A percentile compares a stretch with the other conserved stretches of the same genome.
Evolutionary conservation across 2,329 filamentous ascomycete species (phyloP).

Genomic region (Fonsecaea monophora): DNA sequence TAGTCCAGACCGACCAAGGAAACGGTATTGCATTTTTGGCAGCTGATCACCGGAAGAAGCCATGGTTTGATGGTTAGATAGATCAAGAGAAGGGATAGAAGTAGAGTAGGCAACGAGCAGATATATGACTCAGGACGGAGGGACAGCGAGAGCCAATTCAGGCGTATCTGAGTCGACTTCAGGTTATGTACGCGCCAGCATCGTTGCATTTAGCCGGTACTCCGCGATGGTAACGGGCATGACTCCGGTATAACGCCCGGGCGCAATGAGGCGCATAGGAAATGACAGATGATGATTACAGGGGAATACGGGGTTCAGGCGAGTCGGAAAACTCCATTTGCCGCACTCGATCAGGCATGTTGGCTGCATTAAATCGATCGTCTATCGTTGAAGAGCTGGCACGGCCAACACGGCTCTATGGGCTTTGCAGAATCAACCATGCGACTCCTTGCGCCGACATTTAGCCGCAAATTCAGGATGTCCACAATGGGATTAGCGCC

Average conservation of each 20-base stretch:
- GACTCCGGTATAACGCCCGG: background rate
- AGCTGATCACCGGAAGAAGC: slow-evolving; percentile 43
- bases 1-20: slow-evolving; percentile 73
- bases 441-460: background rate
- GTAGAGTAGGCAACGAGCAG: background rate
- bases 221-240: background rate
- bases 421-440: background rate
- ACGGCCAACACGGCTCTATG: too few relatives aligned
- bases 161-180: background rate
- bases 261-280: background rate
- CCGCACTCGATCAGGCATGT: background rate
- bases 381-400: background rate
- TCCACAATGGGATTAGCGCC: background rate
- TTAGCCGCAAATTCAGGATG: background rate
- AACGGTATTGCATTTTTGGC: slow-evolving; percentile 71
- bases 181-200: slow-evolving; percentile 3
- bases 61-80: background rate
- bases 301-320: background rate
- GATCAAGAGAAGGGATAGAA: background rate
- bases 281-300: background rate
- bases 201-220: slow-evolving; percentile 15
- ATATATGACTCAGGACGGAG: background rate
- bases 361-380: background rate
- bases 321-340: background rate
- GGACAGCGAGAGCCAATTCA: background rate